Conservation (phyloP, 78 protist species). For the Reticulomyxa filosa region DNA sequence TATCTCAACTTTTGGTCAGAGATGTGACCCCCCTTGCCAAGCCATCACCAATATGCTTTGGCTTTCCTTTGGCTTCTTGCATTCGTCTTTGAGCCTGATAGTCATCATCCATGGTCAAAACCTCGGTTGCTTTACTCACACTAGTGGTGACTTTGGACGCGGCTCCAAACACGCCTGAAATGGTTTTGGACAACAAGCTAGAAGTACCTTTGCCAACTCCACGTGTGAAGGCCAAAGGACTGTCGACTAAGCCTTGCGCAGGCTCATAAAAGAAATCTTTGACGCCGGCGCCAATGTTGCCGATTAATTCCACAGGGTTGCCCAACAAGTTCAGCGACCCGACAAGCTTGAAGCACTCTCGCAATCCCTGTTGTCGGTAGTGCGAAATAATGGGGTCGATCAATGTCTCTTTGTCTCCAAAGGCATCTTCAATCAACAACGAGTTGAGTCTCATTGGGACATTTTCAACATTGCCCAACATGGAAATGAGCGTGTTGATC, state of each 20-base stretch:
- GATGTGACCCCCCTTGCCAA: too few species aligned
- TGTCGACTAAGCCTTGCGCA: background rate
- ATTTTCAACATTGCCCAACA: background rate
- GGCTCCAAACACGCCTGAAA: background rate
- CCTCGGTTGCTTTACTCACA: too few species aligned
- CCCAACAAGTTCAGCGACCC: background rate
- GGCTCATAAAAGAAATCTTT: constrained; percentile 6
- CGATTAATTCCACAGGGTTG: background rate
- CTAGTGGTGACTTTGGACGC: constrained; percentile 5
- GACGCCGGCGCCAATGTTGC: background rate
- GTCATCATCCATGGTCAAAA: too few species aligned
- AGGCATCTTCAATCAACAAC: background rate
- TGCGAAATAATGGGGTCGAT: background rate
- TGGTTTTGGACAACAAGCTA: background rate
- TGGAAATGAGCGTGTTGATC: too few species aligned
- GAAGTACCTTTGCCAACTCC: background rate
- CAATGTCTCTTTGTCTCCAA: background rate
- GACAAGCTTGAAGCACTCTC: constrained; percentile 7
- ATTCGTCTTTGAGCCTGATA: too few species aligned
- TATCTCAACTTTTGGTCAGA: too few species aligned
- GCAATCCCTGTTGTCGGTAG: constrained; percentile 1
- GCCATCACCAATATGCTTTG: too few species aligned
- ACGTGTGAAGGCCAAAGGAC: background rate
- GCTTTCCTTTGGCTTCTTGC: too few species aligned
- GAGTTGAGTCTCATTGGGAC: constrained; percentile 8